phyloP scores from a whole-genome alignment of 768 basidiomycete species.

The Suillus spraguei region DNA sequence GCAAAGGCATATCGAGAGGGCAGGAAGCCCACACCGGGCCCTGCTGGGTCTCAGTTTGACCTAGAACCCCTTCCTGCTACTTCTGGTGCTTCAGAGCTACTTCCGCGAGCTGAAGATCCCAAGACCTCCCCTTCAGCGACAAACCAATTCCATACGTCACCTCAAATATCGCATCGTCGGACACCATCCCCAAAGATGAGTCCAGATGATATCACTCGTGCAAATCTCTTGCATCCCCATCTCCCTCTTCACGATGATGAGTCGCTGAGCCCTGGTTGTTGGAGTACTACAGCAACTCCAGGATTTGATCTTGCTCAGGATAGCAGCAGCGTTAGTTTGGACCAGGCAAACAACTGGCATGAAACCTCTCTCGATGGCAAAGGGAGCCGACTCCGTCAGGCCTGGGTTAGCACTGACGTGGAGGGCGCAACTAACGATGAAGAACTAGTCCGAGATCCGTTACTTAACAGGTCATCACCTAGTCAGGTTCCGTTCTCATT shows the following conservation, averaged over 20 bases:
- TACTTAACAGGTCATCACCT: conserved; percentile 15
- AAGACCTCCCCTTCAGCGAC: conserved; percentile 26
- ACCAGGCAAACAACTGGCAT: conserved; percentile 28
- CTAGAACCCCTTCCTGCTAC: conserved; percentile 20
- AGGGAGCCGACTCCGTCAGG: conserved; percentile 26
- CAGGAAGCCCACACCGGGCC: conserved; percentile 77
- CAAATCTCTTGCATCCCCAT: conserved; percentile 30
- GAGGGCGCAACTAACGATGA: conserved; percentile 36
- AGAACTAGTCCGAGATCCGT: conserved; percentile 24
- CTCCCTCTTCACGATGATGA: conserved; percentile 32
- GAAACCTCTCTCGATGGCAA: conserved; percentile 32
- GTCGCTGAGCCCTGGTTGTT: conserved; percentile 54
- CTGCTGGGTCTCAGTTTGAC: conserved; percentile 50
- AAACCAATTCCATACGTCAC: conserved; percentile 26
- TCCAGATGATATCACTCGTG: conserved; percentile 30
- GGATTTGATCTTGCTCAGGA: conserved; percentile 43
- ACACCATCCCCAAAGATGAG: conserved; percentile 35
- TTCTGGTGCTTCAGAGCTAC: conserved; percentile 17
- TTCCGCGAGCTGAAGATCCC: conserved; percentile 27
- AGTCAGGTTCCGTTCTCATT: conserved; percentile 24
- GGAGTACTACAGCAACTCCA: conserved; percentile 81
- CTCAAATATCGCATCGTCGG: conserved; percentile 20
- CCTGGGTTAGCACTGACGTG: conserved; percentile 47
- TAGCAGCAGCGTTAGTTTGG: conserved; percentile 21
- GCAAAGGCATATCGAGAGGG: conserved; percentile 96